phyloP scores from a whole-genome alignment of 2,329 filamentous ascomycete species.

The Zalaria sp. region DNA sequence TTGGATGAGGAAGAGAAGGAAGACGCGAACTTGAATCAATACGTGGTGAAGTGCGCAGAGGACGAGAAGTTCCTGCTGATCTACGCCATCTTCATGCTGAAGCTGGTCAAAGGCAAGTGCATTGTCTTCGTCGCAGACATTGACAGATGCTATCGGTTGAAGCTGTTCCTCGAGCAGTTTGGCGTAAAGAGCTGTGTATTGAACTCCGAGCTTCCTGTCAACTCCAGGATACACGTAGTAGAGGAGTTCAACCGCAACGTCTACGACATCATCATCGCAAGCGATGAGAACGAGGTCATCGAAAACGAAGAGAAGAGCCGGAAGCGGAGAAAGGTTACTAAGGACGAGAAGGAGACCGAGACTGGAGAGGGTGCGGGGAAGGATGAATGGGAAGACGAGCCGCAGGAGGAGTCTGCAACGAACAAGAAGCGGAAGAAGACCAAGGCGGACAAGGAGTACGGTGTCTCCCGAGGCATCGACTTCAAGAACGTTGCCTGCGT shows the following conservation, averaged over 20 bases:
- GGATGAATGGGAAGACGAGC: constrained; percentile 12
- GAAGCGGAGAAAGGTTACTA: constrained; percentile 13
- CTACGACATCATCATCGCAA: constrained; percentile 96
- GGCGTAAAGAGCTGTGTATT: constrained; percentile 85
- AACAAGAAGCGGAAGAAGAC: constrained; percentile 30
- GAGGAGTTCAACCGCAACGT: constrained; percentile 95
- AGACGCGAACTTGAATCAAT: constrained; percentile 32
- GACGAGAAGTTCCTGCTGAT: constrained; percentile 91
- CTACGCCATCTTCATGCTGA: constrained; percentile 91
- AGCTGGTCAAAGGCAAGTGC: constrained; percentile 85
- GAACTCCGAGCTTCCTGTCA: constrained; percentile 88
- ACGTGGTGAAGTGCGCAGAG: constrained; percentile 82
- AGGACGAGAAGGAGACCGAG: constrained; percentile 8
- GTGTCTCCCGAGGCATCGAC: constrained; percentile 90
- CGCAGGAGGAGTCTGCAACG: constrained; percentile 11
- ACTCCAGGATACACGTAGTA: constrained; percentile 84
- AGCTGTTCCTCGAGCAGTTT: constrained; percentile 93
- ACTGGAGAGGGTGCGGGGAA: constrained; percentile 20
- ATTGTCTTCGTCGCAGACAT: constrained; percentile 76
- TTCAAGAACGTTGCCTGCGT: constrained; percentile 92
- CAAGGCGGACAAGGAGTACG: constrained; percentile 71
- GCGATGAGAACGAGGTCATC: constrained; percentile 77
- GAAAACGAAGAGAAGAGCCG: constrained; percentile 41
- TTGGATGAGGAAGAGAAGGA: constrained; percentile 71
- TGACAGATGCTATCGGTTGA: constrained; percentile 79